phyloP scores from a whole-genome alignment of 2,329 filamentous ascomycete species.

The Cadophora gregata region DNA sequence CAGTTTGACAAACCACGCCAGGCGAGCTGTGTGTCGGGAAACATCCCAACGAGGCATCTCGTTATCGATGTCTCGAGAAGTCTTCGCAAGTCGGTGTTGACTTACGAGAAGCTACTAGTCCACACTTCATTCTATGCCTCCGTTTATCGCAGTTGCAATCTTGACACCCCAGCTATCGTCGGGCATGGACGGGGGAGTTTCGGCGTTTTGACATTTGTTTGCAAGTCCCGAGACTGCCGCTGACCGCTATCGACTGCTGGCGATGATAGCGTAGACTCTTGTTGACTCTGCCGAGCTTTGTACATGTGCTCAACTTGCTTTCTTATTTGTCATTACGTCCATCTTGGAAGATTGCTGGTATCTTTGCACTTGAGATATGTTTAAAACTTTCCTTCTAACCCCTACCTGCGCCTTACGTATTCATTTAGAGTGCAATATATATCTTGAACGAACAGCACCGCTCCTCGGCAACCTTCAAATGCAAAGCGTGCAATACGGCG shows the following conservation, averaged over 20 bases:
- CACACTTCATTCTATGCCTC: not conserved
- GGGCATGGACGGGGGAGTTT: not conserved
- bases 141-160: not conserved
- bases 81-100: not conserved
- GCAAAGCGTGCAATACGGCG: too few relatives aligned
- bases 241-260: not conserved
- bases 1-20: not conserved
- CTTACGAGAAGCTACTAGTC: not conserved
- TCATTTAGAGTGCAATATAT: too few relatives aligned
- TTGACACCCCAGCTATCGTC: not conserved
- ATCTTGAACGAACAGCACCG: too few relatives aligned
- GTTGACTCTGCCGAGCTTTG: not conserved
- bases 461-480: too few relatives aligned
- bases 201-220: not conserved
- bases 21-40: not conserved
- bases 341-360: too few relatives aligned
- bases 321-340: not conserved
- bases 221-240: not conserved
- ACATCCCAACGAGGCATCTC: not conserved
- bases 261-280: not conserved
- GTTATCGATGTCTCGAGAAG: not conserved
- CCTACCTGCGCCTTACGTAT: too few relatives aligned
- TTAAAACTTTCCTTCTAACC: too few relatives aligned
- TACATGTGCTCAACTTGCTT: not conserved
- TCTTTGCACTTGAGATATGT: too few relatives aligned